phyloP scores from a whole-genome alignment of 441 rosid species.

The Populus hybrid region DNA sequence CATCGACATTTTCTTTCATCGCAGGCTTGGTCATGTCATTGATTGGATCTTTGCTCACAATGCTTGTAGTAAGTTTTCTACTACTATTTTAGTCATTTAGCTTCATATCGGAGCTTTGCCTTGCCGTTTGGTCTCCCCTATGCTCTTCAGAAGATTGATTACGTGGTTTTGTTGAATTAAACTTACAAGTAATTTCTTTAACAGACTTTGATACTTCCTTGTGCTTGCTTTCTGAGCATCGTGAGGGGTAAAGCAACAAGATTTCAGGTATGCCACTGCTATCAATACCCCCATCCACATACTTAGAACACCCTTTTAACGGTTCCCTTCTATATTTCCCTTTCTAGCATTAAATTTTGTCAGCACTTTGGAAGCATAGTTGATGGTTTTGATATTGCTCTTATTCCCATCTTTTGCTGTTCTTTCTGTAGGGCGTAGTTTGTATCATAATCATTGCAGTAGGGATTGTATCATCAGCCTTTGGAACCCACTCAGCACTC shows the following conservation, averaged over 20 bases:
- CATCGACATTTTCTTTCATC: background rate
- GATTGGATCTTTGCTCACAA: slow-evolving; percentile 87
- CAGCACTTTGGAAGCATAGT: background rate
- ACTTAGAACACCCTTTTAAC: background rate
- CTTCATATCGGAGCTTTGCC: background rate
- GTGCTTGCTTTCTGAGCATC: slow-evolving; percentile 81
- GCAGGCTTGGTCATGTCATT: slow-evolving; percentile 87
- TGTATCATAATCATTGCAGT: slow-evolving; percentile 58
- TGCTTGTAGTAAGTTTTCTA: slow-evolving; percentile 75
- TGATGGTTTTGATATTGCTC: background rate
- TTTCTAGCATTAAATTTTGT: background rate
- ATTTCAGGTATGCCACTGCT: slow-evolving; percentile 43
- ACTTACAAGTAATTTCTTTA: slow-evolving; percentile 4
- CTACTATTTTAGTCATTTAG: background rate
- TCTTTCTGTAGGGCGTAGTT: slow-evolving; percentile 39
- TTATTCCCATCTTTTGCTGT: background rate
- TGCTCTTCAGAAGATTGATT: background rate
- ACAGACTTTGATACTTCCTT: slow-evolving; percentile 84
- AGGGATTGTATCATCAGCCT: slow-evolving; percentile 54
- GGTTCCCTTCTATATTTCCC: background rate
- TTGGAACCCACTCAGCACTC: slow-evolving; percentile 68
- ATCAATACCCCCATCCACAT: no score
- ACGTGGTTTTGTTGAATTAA: background rate
- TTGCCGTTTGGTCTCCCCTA: background rate
- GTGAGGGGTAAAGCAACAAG: slow-evolving; percentile 43